Base-by-base conservation (phyloP, 257 asterid species). In the Paraleonurus japonicus region DNA sequence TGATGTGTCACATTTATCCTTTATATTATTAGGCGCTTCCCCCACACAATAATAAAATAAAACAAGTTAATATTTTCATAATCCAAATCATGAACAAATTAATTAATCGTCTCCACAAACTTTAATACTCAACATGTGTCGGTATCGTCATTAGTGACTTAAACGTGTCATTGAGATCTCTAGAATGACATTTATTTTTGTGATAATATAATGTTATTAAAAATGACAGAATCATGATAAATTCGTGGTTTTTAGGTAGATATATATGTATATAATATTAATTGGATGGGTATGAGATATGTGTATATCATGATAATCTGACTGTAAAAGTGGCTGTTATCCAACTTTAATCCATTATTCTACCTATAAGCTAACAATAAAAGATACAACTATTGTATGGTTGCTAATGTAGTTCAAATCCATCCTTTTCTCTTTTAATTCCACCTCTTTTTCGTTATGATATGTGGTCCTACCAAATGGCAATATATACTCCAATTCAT, bases 341-440 rank as follows among this genome's bases (percentile, higher is more conserved):
- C 61, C 66, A 69, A 61, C 79, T 75, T 53, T 69, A 76, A 69
- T 74, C 77, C 72, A 64, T 30, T 58, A 59, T 39, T 69, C 62
- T 61, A 53, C 71, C 41, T 61, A 53, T 62, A 37, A 68, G 50
- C 47, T 11, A 60, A 61, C 37, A 12, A 50, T 47, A 69, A 67
- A 39, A 59, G 23, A 48, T 59, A 4, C n/a, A 17, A 33, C 19
- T 17, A 50, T 69, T 75, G 80, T 69, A 75, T 69, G 71, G 75
- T 61, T 61, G 71, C 27, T 51, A 68, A 48, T 61, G 27, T 60
- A 26, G 59, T 61, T 69, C 51, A 39, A 67, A 37, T n/a, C 60
- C 9, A 50, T 37, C 19, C 20, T 47, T 47, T 45, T 60, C 7
- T 8, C 27, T 12, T 37, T 6, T 35, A 2, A 2, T 32, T 71